Percentiles rank a stretch among this genome's conserved stretches.
Evolutionary conservation across 2,329 filamentous ascomycete species (phyloP).

Genomic region (Fusarium verrucosum): DNA sequence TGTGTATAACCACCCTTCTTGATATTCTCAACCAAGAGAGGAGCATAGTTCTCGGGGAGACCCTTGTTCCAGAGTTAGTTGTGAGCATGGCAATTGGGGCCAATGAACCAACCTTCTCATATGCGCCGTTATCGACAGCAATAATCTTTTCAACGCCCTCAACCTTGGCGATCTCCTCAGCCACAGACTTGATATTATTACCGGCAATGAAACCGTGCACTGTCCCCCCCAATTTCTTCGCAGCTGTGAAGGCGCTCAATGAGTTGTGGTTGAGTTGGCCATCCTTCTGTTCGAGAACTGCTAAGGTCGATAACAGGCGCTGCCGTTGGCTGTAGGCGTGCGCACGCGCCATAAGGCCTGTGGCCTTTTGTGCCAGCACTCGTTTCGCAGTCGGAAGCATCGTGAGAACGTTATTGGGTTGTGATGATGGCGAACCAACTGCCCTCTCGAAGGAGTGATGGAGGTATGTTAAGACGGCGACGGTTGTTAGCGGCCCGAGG

Average conservation of each 20-base stretch:
- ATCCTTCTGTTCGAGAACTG: conserved; percentile 90
- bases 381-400: conserved; percentile 49
- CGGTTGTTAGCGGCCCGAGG: conserved; percentile 55
- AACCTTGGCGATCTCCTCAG: conserved; percentile 87
- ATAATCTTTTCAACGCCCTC: conserved; percentile 92
- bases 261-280: conserved; percentile 86
- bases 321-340: conserved; percentile 43
- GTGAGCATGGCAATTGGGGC: neutral
- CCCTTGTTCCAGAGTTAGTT: conserved; percentile 62
- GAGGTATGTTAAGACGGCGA: conserved; percentile 35
- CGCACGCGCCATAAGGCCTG: conserved; percentile 43
- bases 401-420: conserved; percentile 25
- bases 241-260: conserved; percentile 85
- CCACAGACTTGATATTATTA: conserved; percentile 75
- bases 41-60: conserved; percentile 93
- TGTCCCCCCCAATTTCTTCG: conserved; percentile 83
- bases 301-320: conserved; percentile 82
- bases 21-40: conserved; percentile 92
- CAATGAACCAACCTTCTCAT: conserved; percentile 76
- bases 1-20: conserved; percentile 96
- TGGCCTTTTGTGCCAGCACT: conserved; percentile 41
- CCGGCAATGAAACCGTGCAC: conserved; percentile 91
- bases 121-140: conserved; percentile 85
- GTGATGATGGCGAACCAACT: conserved; percentile 25
- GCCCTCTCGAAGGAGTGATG: conserved; percentile 19